Evolutionary conservation across 495 filamentous ascomycete species (phyloP).

Genomic region (Extremus antarcticus): DNA sequence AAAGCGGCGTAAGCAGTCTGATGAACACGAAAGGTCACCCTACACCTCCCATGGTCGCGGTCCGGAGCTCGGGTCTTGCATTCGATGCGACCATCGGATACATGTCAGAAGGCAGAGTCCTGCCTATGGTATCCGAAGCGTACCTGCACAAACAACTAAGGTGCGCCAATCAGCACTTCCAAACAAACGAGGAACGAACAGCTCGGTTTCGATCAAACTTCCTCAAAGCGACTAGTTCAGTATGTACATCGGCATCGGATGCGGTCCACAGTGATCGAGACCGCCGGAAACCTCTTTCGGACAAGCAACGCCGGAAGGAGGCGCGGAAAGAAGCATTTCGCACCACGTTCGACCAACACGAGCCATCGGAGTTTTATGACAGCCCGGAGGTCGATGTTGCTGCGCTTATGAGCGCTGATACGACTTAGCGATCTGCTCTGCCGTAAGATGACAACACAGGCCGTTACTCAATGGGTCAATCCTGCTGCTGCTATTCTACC

Average conservation of each 20-base stretch:
- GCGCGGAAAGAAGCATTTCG: background rate
- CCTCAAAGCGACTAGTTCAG: background rate
- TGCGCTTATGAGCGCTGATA: too few species aligned
- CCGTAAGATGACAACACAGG: too few species aligned
- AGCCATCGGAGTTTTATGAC: too few species aligned
- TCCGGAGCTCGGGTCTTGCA: conserved; percentile 66
- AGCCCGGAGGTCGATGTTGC: too few species aligned
- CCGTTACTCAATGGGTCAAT: too few species aligned
- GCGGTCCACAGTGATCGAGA: background rate
- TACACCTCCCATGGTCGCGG: conserved; percentile 53
- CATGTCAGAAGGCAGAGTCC: conserved; percentile 16
- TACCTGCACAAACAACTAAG: conserved; percentile 54
- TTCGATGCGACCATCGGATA: conserved; percentile 71
- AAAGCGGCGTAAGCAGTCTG: conserved; percentile 50
- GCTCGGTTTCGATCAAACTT: conserved; percentile 33
- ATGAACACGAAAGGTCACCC: background rate
- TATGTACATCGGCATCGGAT: background rate
- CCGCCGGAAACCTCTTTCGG: background rate
- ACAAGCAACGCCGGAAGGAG: background rate
- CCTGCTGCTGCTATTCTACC: too few species aligned
- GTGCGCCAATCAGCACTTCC: conserved; percentile 68
- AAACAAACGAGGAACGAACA: conserved; percentile 59
- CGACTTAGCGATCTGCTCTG: too few species aligned
- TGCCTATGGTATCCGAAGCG: conserved; percentile 35
- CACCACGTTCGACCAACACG: background rate